These are phyloP conservation scores for Cryptococcus sp. DNA, from an alignment of 1,284 basidiomycete species.

Conservation along the genomic window DNA sequence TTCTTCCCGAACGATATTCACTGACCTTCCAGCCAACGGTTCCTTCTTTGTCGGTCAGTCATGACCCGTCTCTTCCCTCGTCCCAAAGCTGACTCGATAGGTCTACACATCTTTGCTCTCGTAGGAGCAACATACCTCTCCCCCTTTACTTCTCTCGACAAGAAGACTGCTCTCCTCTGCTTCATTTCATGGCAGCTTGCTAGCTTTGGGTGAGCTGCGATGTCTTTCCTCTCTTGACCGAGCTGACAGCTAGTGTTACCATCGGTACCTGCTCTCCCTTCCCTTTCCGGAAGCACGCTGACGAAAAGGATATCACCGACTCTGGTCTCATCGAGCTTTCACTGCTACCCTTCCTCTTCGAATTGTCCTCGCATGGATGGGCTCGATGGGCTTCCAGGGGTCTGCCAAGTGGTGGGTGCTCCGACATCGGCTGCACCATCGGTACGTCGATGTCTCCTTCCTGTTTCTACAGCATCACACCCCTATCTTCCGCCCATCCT, in stretches of 20 bases:
- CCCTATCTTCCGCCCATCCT: too few species aligned
- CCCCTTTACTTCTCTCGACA: slow-evolving; percentile 47
- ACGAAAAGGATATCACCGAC: slow-evolving; percentile 69
- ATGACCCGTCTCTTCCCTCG: not conserved
- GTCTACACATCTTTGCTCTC: slow-evolving; percentile 57
- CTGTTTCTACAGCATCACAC: not conserved
- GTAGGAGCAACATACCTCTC: slow-evolving; percentile 55
- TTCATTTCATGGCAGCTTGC: slow-evolving; percentile 64
- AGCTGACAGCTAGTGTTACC: slow-evolving; percentile 4
- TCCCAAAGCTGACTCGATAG: slow-evolving; percentile 8
- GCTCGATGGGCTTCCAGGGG: slow-evolving; percentile 64
- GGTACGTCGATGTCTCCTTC: slow-evolving; percentile 40
- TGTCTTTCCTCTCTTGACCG: not conserved
- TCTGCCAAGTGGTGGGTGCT: slow-evolving; percentile 65
- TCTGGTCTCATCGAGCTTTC: slow-evolving; percentile 69
- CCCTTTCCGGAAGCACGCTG: too few species aligned
- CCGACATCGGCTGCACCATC: slow-evolving; percentile 68
- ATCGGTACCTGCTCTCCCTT: slow-evolving; percentile 8
- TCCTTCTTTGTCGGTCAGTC: slow-evolving; percentile 56
- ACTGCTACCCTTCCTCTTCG: slow-evolving; percentile 56
- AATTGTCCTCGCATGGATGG: slow-evolving; percentile 58
- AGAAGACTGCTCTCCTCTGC: slow-evolving; percentile 53
- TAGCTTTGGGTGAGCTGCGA: slow-evolving; percentile 58
- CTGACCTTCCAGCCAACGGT: slow-evolving; percentile 49
- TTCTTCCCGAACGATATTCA: not conserved